Evolutionary conservation across 768 basidiomycete genomes (phyloP), one percentile per base, ranked within the genome.

Genomic region (Mycena filopes): DNA sequence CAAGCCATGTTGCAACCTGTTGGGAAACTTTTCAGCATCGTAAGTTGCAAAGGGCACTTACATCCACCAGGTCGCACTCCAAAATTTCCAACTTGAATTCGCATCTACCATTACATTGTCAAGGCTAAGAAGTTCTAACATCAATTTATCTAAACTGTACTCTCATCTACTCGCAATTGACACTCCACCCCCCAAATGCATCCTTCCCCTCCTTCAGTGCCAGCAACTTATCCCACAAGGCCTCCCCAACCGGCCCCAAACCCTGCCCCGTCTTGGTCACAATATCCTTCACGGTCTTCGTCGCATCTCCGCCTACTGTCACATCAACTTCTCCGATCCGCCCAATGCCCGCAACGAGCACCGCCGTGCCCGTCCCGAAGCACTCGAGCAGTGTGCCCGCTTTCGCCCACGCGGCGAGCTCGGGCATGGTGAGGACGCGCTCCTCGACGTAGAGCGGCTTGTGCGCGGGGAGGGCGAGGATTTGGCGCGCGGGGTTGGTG

Each of bases 361-460:
- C 91, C 2, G 92, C 94, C 0, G 90, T 92, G 12, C 95, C 95
- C 5, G 91, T 86, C 15, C 89, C 87, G 69, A 98, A 93, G 7
- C 87, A 82, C 77, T 97, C 96, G n/a, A 87, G 74, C 13, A 96
- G 77, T 10, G 77, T 81, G 20, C 89, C 91, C 21, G 86, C 76
- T 29, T 81, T 74, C 8, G 82, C 77, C 72, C 71, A 85, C 60
- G 48, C 73, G 13, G 53, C 82, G 73, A 94, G 71, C 56, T 93
- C 86, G 4, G 75, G 61, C 73, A 89, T 87, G 20, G 88, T 86
- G n/a, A 94, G 76, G 3, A 80, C 68, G 16, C 84, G 83, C 75
- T 94, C 92, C 21, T 81, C 76, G 0, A 87, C 77, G 67, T 83
- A 66, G 16, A 88, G 59, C 5, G 77, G 78, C 29, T 76, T 60